A percentile compares a stretch with the other conserved stretches of the same genome.
Evolutionary conservation across 2,329 filamentous ascomycete species (phyloP).

Genomic region (Huntiella omanensis): DNA sequence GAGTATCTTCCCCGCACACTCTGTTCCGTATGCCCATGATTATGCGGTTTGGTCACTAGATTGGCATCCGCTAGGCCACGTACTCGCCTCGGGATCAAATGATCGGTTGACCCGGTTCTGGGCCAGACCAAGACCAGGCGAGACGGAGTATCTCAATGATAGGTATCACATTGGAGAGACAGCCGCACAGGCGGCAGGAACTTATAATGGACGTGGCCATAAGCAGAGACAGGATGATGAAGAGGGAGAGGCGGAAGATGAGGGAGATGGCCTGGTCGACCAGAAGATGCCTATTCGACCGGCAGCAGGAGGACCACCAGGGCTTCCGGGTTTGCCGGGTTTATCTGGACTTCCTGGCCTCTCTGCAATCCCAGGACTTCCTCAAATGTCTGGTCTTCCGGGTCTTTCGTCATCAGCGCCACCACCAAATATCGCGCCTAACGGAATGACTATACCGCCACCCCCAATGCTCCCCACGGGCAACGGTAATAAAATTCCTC

Average conservation of each 20-base stretch:
- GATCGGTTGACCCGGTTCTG: constrained; percentile 95
- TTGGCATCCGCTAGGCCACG: constrained; percentile 93
- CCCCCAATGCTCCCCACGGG: constrained; percentile 26
- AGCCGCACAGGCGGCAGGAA: constrained; percentile 82
- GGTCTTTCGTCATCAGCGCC: background rate
- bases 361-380: background rate
- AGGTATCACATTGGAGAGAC: constrained; percentile 89
- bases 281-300: constrained; percentile 58
- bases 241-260: constrained; percentile 82
- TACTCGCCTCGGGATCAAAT: constrained; percentile 87
- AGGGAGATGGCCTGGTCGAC: constrained; percentile 79
- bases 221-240: constrained; percentile 77
- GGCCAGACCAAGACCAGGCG: constrained; percentile 77
- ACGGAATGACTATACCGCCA: constrained; percentile 13
- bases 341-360: constrained; percentile 2
- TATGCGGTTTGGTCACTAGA: constrained; percentile 95
- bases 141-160: constrained; percentile 70
- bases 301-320: constrained; percentile 16
- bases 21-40: constrained; percentile 71
- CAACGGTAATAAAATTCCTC: constrained; percentile 26
- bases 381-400: background rate
- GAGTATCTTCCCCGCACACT: constrained; percentile 83
- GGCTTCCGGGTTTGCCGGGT: constrained; percentile 32
- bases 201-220: constrained; percentile 65
- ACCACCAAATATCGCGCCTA: background rate